Evolutionary conservation across 2,329 filamentous ascomycete genomes (phyloP).

Genomic region (Bipolaris oryzae): DNA sequence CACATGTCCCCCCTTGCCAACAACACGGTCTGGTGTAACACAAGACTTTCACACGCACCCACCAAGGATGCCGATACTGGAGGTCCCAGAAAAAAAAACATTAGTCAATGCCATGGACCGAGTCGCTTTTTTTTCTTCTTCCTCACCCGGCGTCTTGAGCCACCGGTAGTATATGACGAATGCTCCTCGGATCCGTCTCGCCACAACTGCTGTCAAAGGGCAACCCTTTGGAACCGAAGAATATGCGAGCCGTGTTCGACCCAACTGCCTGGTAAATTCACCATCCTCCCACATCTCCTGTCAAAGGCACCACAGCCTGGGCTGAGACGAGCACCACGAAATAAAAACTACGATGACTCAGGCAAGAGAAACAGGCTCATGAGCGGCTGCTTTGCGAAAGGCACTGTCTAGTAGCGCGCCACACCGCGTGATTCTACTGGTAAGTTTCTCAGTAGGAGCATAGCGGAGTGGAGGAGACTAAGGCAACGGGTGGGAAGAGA

Average conservation of each 20-base stretch:
- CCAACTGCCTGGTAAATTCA: slow-evolving; percentile 7
- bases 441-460: not conserved
- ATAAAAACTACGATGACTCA: too few relatives aligned
- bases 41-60: not conserved
- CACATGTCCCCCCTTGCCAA: not conserved
- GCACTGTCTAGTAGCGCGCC: not conserved
- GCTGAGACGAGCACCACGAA: too few relatives aligned
- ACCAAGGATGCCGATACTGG: not conserved
- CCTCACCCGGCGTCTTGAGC: not conserved
- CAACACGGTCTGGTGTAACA: slow-evolving; percentile 1
- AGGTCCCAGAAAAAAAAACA: not conserved
- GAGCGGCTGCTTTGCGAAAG: not conserved
- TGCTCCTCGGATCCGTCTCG: not conserved
- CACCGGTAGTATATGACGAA: slow-evolving; percentile 10
- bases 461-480: not conserved
- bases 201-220: slow-evolving; percentile 7
- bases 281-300: not conserved
- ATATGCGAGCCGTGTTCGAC: slow-evolving; percentile 12
- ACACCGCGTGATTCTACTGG: not conserved
- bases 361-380: not conserved
- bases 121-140: not conserved
- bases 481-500: not conserved
- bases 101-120: not conserved
- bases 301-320: slow-evolving; percentile 1
- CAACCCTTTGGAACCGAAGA: slow-evolving; percentile 8